phyloP scores from a whole-genome alignment of 2,329 filamentous ascomycete species.

The Karstenula rhodostoma region DNA sequence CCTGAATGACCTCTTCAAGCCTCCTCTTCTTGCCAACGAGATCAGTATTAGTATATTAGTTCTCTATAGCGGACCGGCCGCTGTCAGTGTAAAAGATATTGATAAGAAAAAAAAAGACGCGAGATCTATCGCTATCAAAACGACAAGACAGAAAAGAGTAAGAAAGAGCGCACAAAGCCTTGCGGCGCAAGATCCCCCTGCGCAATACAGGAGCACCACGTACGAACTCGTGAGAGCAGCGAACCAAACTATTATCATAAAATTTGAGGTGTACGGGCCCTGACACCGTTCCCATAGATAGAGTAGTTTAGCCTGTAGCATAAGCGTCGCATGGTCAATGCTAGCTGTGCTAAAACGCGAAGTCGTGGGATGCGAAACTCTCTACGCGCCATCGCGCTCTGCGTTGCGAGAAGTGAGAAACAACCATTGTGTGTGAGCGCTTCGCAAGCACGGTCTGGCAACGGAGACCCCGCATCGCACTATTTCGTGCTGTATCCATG shows the following conservation, averaged over 20 bases:
- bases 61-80: conserved; percentile 23
- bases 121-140: conserved; percentile 4
- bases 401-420: neutral
- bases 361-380: conserved; percentile 5
- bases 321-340: conserved; percentile 8
- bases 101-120: conserved; percentile 11
- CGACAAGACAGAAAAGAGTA: neutral
- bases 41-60: conserved; percentile 22
- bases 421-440: neutral
- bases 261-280: neutral
- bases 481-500: neutral
- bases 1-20: neutral
- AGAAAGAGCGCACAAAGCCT: neutral
- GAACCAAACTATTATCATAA: neutral
- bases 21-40: conserved; percentile 1
- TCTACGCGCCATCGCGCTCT: conserved; percentile 4
- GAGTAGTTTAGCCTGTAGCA: conserved; percentile 7
- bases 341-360: conserved; percentile 8
- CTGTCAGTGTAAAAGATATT: conserved; percentile 5
- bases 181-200: neutral
- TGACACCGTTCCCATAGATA: conserved; percentile 1
- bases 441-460: neutral
- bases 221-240: neutral
- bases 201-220: neutral
- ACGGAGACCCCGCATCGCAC: neutral